These are phyloP conservation scores for Ambispora gerdemannii DNA, from an alignment of 192 early-diverging fungal genomes.

Conservation along the genomic window DNA sequence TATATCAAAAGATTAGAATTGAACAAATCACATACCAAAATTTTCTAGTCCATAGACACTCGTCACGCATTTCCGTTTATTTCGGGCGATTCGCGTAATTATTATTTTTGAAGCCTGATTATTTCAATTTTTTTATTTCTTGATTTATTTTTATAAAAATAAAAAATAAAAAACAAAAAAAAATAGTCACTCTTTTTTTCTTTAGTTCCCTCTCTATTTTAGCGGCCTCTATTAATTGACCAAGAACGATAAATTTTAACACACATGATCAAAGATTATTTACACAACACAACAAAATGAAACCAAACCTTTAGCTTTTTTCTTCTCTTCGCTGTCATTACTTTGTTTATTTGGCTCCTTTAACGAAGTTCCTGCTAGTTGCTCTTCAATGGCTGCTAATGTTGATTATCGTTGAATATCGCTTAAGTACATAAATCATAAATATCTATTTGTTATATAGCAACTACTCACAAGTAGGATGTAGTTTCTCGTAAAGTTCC, in stretches of 20 bases:
- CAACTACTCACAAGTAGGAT: constrained; percentile 40
- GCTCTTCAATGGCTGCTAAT: constrained; percentile 35
- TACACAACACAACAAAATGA: neutral
- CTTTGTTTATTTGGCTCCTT: constrained; percentile 26
- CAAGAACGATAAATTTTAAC: constrained; percentile 2
- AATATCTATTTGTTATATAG: neutral
- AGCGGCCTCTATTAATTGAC: constrained; percentile 56
- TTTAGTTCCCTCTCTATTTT: constrained; percentile 71
- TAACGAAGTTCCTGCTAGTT: constrained; percentile 31
- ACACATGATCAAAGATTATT: neutral
- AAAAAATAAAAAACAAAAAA: constrained; percentile 2
- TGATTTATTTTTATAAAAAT: neutral
- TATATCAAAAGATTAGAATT: neutral
- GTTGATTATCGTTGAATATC: constrained; percentile 33
- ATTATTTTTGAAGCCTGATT: constrained; percentile 58
- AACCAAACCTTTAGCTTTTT: constrained; percentile 44
- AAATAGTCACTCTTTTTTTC: constrained; percentile 66
- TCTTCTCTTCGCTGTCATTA: constrained; percentile 40
- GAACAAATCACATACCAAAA: constrained; percentile 63
- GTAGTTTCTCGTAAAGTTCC: constrained; percentile 56
- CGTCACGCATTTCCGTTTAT: constrained; percentile 90
- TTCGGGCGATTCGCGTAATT: constrained; percentile 88
- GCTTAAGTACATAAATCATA: constrained; percentile 5
- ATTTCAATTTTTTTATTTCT: neutral
- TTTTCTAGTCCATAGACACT: constrained; percentile 79